A percentile compares a stretch with the other conserved stretches of the same genome.
phyloP scores from a whole-genome alignment of 2,329 filamentous ascomycete species.

The Venturia nashicola region DNA sequence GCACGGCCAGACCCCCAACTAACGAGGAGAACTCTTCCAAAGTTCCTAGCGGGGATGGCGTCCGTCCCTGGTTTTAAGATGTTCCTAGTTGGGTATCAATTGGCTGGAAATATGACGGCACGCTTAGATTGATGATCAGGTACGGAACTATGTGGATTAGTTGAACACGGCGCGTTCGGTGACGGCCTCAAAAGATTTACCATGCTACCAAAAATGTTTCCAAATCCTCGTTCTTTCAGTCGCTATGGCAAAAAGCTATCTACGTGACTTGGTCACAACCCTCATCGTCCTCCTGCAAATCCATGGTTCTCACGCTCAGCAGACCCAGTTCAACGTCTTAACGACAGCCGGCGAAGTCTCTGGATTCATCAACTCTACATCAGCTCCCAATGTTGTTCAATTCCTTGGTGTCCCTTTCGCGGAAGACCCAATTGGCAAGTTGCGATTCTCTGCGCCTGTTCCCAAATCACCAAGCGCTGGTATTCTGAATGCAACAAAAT shows the following conservation, averaged over 20 bases:
- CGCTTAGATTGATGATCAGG: too few species aligned
- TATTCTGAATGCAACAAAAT: background rate
- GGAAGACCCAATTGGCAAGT: constrained; percentile 43
- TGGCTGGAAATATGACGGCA: too few species aligned
- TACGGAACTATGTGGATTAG: too few species aligned
- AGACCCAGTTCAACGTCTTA: background rate
- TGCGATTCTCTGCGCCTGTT: constrained; percentile 49
- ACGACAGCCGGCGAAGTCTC: background rate
- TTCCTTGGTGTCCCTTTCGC: constrained; percentile 45
- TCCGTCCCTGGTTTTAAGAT: too few species aligned
- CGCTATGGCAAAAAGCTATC: background rate
- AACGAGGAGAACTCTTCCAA: too few species aligned
- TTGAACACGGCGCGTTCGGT: too few species aligned
- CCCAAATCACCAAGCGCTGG: constrained; percentile 23
- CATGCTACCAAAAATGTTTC: background rate
- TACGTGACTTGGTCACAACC: background rate
- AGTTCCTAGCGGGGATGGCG: too few species aligned
- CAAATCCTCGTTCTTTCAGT: too few species aligned
- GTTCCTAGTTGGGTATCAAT: too few species aligned
- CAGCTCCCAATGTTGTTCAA: constrained; percentile 2
- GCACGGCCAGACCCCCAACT: too few species aligned
- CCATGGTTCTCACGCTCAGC: background rate
- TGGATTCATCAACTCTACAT: constrained; percentile 1
- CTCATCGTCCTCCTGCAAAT: background rate
- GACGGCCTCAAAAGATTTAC: background rate